Base-by-base conservation (phyloP, 176 grass and related monocot species). In the Oryza officinalis region DNA sequence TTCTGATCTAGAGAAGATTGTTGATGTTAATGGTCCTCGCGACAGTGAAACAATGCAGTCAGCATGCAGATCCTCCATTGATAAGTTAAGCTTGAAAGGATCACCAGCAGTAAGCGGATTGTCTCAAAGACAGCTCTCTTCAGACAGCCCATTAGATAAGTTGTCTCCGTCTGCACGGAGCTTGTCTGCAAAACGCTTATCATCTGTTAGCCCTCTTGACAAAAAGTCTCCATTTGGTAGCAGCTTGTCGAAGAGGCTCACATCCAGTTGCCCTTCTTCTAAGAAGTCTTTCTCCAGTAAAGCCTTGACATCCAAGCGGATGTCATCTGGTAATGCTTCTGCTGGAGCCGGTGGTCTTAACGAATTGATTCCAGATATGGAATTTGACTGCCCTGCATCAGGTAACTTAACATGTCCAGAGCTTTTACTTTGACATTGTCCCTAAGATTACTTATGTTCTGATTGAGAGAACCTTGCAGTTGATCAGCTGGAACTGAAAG, bases 401-500 rank as follows among this genome's bases (percentile, higher is more conserved):
- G 22, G 93, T 89, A 75, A 81, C 22, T 52, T 72, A 74, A 78
- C 41, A 80, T 74, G 67, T 81, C 23, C 35, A 73, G 14, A 52
- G 35, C 43, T 50, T 87, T 74, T 35, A 17, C 25, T 49, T 69
- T 20, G 25, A 78, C 46, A 17, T 90, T 35, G 72, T 25, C 27
- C 28, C 31, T 82, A 11, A 83, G 13, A 81, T 84, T 54, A 63
- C 11, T 70, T 76, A 27, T 68, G 7, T 68, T 74, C 76, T 88
- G 69, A 88, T 35, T 70, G 52, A 80, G 59, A 84, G 61, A 22
- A 25, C 11, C 30, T 83, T 46, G 18, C 82, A 94, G 90, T 40
- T 74, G 61, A 79, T 40, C 67, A 43, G 38, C 49, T 57, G 27
- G 66, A 79, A 22, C 43, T 72, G 9, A 45, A 77, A 45, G 75